Percentiles rank a stretch among this genome's conserved stretches.
These are phyloP conservation scores for Nakaseomyces bracarensis DNA, from an alignment of 1,139 yeast genomes.

Conservation along the genomic window DNA sequence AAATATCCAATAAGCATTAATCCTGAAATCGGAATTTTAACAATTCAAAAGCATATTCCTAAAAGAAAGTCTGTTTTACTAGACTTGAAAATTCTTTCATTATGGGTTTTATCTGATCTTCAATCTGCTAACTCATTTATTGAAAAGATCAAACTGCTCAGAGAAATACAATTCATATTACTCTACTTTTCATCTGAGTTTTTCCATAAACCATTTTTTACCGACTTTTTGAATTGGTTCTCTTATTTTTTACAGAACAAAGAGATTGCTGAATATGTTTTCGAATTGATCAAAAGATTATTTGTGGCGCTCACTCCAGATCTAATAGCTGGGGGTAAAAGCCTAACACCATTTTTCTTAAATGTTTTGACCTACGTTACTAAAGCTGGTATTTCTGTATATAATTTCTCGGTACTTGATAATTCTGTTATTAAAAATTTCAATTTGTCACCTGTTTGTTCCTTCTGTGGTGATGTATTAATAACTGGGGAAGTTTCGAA, in stretches of 20 bases:
- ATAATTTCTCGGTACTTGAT: not conserved
- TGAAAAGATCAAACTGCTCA: constrained; percentile 12
- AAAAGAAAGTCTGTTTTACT: constrained; percentile 4
- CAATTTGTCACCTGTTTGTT: not conserved
- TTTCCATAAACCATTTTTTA: not conserved
- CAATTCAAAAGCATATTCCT: constrained; percentile 11
- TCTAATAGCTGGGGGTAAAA: not conserved
- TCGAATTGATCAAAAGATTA: not conserved
- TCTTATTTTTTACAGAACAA: not conserved
- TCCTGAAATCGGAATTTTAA: constrained; percentile 11
- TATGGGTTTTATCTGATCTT: constrained; percentile 20
- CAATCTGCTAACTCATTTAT: constrained; percentile 9
- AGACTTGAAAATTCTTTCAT: constrained; percentile 14
- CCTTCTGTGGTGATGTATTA: not conserved
- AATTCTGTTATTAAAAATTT: not conserved
- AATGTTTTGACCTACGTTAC: not conserved
- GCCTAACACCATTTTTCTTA: not conserved
- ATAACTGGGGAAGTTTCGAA: not conserved
- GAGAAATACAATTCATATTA: constrained; percentile 17
- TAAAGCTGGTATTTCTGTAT: not conserved
- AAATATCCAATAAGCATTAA: constrained; percentile 16
- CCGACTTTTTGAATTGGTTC: constrained; percentile 3
- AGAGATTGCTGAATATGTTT: not conserved
- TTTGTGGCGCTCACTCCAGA: not conserved
- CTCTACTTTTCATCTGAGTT: constrained; percentile 13